Evolutionary conservation across 768 basidiomycete species (phyloP), one percentile per base, ranked within the genome.

Genomic region (Amanita pallidorosea): DNA sequence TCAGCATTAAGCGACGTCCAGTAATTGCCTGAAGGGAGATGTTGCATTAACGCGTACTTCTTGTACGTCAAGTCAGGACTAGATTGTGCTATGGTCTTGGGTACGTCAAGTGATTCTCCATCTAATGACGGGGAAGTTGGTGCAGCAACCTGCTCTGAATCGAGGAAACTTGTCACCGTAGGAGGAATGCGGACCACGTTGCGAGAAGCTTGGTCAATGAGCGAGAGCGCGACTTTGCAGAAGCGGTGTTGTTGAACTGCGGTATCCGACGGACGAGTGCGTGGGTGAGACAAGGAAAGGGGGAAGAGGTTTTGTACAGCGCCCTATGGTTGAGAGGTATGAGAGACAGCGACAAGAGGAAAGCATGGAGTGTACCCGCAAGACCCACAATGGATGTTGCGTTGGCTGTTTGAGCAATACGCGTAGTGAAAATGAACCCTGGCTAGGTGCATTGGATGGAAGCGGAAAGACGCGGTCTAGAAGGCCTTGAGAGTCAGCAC

Each of bases 381-480:
- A 64, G 18, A 78, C 72, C 35, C 69, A 66, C 25, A 85, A 70
- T 5, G 81, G 67, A 59, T 81, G 74, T 4, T 74, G 63, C 9
- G 75, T 63, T 6, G 81, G 65, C 15, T 80, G 72, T 52, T 67
- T 65, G 45, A 87, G 70, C 7, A 87, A 69, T 1, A 74, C 60
- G 20, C 83, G 79, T 38, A 88, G 70, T 8, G 73, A 68, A 15
- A 70, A 65, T 1, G 75, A 68, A n/a, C 46, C 45, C 27, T 53
- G 52, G 29, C 17, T 22, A n/a, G 68, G 62, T 38, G 68, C 65
- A 55, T 69, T 63, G 48, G 68, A 61, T 18, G 70, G 68, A 20
- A 81, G 67, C 34, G 81, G 78, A 60, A 85, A 84, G 55, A 86
- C 83, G 57, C 88, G 83, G 71, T 90, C 87, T 8, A 91, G 79